phyloP scores from a whole-genome alignment of 192 early-diverging fungal species.

The Coemansia sp. region DNA sequence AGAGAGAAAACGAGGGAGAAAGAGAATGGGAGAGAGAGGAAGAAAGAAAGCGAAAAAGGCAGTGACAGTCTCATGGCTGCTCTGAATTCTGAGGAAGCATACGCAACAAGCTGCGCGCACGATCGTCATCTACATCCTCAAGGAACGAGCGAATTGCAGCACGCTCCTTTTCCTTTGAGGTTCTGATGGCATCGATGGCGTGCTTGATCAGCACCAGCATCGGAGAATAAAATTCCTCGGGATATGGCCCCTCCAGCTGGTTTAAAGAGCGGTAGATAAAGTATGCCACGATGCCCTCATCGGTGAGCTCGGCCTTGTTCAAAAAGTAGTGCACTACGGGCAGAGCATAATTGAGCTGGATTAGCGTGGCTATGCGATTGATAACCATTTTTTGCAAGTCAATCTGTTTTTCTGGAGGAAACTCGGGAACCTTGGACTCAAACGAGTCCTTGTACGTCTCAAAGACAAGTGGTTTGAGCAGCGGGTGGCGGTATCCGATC shows the following conservation, averaged over 20 bases:
- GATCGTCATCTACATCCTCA: constrained; percentile 17
- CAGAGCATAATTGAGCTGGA: constrained; percentile 62
- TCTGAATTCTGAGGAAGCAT: constrained; percentile 11
- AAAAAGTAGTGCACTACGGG: constrained; percentile 66
- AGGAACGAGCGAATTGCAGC: constrained; percentile 28
- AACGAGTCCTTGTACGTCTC: constrained; percentile 61
- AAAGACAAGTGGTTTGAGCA: constrained; percentile 67
- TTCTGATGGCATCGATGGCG: constrained; percentile 29
- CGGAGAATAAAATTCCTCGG: constrained; percentile 23
- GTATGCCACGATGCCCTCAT: constrained; percentile 69
- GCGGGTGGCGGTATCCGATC: constrained; percentile 70
- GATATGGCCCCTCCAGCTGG: constrained; percentile 40
- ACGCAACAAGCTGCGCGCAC: constrained; percentile 4
- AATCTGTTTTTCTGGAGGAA: constrained; percentile 67
- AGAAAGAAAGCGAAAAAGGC: neutral
- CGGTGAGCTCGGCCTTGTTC: constrained; percentile 54
- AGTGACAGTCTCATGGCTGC: neutral
- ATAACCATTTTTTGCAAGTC: constrained; percentile 65
- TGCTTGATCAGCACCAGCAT: constrained; percentile 30
- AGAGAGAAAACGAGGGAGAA: no score
- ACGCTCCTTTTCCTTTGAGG: constrained; percentile 26
- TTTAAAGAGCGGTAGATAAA: constrained; percentile 55
- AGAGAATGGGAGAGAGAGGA: neutral
- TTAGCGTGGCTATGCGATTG: constrained; percentile 67
- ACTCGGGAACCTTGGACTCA: constrained; percentile 54